These are phyloP conservation scores for Carex cristatella DNA, from an alignment of 176 grass and related monocot species.

Conservation along the genomic window DNA sequence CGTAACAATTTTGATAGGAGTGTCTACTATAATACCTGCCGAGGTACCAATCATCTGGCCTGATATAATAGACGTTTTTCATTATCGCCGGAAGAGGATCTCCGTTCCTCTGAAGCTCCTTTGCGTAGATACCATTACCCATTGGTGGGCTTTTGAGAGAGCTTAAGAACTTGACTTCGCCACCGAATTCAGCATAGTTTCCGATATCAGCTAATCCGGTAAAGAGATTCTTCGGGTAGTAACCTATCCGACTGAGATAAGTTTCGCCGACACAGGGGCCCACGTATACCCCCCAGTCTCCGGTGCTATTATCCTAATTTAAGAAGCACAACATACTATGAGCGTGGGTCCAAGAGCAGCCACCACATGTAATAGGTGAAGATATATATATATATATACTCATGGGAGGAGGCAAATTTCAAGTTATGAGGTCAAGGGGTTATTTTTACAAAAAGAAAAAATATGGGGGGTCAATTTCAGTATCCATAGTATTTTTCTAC, in stretches of 20 bases:
- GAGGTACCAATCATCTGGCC: background rate
- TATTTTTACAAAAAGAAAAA: no score
- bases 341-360: background rate
- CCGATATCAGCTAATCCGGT: background rate
- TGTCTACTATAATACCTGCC: background rate
- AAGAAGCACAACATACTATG: background rate
- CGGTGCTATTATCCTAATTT: background rate
- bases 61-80: background rate
- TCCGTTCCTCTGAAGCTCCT: background rate
- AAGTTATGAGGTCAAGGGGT: no score
- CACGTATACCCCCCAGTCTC: background rate
- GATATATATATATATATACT: background rate
- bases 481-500: no score
- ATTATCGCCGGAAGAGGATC: background rate
- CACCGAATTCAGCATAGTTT: background rate
- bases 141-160: conserved; percentile 4
- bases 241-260: conserved; percentile 12
- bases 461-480: no score
- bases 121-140: conserved; percentile 2
- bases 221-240: conserved; percentile 2
- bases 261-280: background rate
- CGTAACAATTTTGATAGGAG: background rate
- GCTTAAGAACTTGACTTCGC: background rate
- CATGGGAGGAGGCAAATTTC: no score
- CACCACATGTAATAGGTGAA: background rate